Percentiles rank a stretch among this genome's conserved stretches.
These are phyloP conservation scores for Aaosphaeria arxii DNA, from an alignment of 2,329 filamentous ascomycete genomes.

Conservation along the genomic window DNA sequence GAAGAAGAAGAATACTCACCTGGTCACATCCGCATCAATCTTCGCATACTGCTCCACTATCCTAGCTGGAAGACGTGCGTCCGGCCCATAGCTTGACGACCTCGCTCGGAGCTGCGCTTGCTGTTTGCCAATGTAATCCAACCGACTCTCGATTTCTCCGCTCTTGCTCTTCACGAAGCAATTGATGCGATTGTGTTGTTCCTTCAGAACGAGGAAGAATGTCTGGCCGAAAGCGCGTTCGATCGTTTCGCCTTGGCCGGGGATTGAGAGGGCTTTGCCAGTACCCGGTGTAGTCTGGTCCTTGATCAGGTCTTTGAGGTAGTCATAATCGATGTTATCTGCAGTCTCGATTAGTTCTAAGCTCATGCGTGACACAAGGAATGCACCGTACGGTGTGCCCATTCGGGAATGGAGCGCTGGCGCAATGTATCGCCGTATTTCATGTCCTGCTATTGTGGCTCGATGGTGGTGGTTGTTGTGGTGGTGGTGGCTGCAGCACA, in stretches of 20 bases:
- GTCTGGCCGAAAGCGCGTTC: conserved; percentile 66
- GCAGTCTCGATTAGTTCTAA: conserved; percentile 13
- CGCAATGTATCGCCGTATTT: conserved; percentile 75
- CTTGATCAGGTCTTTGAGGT: conserved; percentile 82
- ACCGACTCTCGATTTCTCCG: conserved; percentile 69
- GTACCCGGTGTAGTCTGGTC: conserved; percentile 70
- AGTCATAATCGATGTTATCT: conserved; percentile 90
- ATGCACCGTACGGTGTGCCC: conserved; percentile 59
- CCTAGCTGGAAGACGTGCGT: conserved; percentile 37
- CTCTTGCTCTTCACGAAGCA: conserved; percentile 78
- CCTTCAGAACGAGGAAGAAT: conserved; percentile 68
- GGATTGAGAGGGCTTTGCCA: conserved; percentile 69
- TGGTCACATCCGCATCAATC: conserved; percentile 50
- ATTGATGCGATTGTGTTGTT: conserved; percentile 73
- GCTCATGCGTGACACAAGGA: background rate
- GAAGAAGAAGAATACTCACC: conserved; percentile 21
- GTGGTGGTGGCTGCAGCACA: too few relatives aligned
- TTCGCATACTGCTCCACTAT: conserved; percentile 50
- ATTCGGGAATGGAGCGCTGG: conserved; percentile 75
- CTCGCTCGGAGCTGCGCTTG: conserved; percentile 30
- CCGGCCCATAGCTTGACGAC: conserved; percentile 7
- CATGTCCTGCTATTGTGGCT: conserved; percentile 46
- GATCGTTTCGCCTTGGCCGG: conserved; percentile 57
- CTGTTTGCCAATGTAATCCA: conserved; percentile 46
- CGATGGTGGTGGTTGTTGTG: background rate